Conservation (phyloP, 2,329 filamentous ascomycete genomes). For the Ophiobolus disseminans region DNA sequence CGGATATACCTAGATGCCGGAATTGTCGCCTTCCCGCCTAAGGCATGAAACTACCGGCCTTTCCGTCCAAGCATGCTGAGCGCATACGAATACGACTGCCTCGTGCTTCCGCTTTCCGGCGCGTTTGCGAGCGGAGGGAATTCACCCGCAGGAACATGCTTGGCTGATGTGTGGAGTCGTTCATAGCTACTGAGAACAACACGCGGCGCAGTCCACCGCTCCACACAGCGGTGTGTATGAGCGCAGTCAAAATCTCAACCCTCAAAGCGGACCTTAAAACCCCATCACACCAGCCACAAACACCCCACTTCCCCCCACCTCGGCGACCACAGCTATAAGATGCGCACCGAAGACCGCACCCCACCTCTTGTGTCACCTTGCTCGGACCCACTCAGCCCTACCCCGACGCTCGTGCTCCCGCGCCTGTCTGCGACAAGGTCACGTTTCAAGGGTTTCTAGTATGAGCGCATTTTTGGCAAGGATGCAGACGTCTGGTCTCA, state of each 20-base stretch:
- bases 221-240: no score
- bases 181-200: no score
- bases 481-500: constrained; percentile 27
- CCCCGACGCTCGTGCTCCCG: not conserved
- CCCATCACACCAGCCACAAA: not conserved
- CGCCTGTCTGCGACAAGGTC: constrained; percentile 13
- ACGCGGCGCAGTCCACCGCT: no score
- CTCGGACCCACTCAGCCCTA: constrained; percentile 3
- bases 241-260: no score
- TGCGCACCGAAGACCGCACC: not conserved
- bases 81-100: not conserved
- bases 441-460: constrained; percentile 33
- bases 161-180: no score
- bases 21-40: not conserved
- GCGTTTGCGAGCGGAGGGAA: no score
- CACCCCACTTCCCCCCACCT: not conserved
- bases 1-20: no score
- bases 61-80: not conserved
- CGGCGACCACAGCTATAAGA: no score
- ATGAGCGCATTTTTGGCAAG: no score
- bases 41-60: not conserved
- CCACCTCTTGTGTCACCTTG: no score
- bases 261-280: no score
- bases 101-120: not conserved
- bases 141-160: no score